Conservation (phyloP, 2,329 filamentous ascomycete species). For the Aspergillus sp. region DNA sequence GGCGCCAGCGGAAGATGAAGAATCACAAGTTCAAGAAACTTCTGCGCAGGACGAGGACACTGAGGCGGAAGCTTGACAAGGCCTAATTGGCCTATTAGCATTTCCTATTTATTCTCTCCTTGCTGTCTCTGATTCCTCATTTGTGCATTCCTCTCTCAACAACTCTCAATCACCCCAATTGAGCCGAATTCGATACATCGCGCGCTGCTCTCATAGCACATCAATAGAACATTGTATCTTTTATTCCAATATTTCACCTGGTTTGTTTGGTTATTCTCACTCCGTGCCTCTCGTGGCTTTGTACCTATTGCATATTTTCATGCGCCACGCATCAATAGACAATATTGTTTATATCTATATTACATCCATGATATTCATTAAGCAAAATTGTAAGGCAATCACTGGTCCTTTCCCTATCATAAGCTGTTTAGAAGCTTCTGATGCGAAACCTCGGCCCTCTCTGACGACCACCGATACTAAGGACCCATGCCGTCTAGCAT, state of each 20-base stretch:
- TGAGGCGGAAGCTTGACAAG: slow-evolving; percentile 80
- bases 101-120: slow-evolving; percentile 16
- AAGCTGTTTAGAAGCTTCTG: too few species aligned
- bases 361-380: too few species aligned
- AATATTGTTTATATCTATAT: background rate
- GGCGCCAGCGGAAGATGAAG: slow-evolving; percentile 98
- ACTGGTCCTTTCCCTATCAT: too few species aligned
- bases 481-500: too few species aligned
- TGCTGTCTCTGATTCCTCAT: slow-evolving; percentile 4
- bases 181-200: background rate
- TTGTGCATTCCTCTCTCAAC: slow-evolving; percentile 1
- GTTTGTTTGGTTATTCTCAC: background rate
- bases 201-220: background rate
- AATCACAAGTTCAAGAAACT: slow-evolving; percentile 99
- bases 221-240: slow-evolving; percentile 5
- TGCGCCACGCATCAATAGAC: slow-evolving; percentile 7
- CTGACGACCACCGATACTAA: too few species aligned
- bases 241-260: background rate
- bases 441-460: too few species aligned
- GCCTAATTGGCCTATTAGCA: slow-evolving; percentile 33
- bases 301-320: slow-evolving; percentile 12
- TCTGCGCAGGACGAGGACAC: slow-evolving; percentile 84
- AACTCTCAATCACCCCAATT: background rate
- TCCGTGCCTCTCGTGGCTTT: slow-evolving; percentile 10
- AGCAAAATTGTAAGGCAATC: background rate